A percentile compares a stretch with the other conserved stretches of the same genome.
Evolutionary conservation across 768 basidiomycete species (phyloP).

Genomic region (Agaricus sinodeliciosus): DNA sequence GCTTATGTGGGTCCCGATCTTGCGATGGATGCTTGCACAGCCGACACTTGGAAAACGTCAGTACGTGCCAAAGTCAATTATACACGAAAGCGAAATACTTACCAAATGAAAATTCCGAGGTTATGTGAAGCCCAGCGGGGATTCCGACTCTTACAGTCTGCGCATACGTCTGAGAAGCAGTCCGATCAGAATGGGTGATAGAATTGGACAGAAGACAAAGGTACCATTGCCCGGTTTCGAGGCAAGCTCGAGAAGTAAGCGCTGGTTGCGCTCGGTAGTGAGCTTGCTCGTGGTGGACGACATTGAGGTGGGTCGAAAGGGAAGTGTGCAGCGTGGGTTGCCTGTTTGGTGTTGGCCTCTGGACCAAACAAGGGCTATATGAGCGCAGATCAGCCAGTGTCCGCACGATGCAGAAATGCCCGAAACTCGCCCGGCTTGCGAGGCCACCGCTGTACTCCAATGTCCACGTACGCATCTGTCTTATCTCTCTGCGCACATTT

Average conservation of each 20-base stretch:
- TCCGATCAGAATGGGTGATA: background rate
- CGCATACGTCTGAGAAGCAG: conserved; percentile 62
- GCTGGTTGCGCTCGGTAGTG: conserved; percentile 57
- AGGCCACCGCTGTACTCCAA: background rate
- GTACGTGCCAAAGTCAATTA: background rate
- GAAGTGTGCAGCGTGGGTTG: background rate
- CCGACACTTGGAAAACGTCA: conserved; percentile 44
- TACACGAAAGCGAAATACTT: conserved; percentile 25
- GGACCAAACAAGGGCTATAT: background rate
- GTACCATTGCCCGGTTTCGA: conserved; percentile 76
- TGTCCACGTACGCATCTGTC: conserved; percentile 3
- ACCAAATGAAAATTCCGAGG: conserved; percentile 87
- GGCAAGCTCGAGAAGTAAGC: conserved; percentile 60
- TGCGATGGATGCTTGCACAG: conserved; percentile 90
- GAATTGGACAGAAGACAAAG: conserved; percentile 14
- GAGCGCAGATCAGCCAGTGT: background rate
- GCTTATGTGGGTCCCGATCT: conserved; percentile 88
- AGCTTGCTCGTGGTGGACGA: conserved; percentile 45
- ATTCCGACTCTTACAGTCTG: conserved; percentile 83
- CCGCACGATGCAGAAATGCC: background rate
- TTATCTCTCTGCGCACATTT: background rate
- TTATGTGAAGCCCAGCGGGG: conserved; percentile 90
- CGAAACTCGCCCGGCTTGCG: background rate
- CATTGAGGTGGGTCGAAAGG: conserved; percentile 19
- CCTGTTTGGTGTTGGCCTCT: background rate